These are phyloP conservation scores for Xanthoceras sorbifolium DNA, from an alignment of 345 rosid genomes.

Conservation along the genomic window DNA sequence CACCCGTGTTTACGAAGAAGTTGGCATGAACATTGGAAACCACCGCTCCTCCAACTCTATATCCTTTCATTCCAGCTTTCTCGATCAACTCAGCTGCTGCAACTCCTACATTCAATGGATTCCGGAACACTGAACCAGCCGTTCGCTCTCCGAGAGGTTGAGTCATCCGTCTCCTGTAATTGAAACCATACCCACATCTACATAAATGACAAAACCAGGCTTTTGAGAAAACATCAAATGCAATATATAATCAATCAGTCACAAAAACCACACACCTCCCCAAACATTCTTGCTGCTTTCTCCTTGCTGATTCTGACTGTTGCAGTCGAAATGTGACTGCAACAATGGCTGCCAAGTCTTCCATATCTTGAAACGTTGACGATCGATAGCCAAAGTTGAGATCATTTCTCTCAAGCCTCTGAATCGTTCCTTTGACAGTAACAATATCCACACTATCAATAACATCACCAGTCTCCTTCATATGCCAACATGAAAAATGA, in stretches of 20 bases:
- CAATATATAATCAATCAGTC: not conserved
- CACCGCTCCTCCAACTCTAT: constrained; percentile 38
- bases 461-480: constrained; percentile 33
- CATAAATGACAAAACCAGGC: not conserved
- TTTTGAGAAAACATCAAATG: not conserved
- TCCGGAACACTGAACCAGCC: constrained; percentile 34
- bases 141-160: constrained; percentile 31
- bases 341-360: constrained; percentile 35
- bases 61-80: constrained; percentile 35
- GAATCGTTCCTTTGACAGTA: constrained; percentile 22
- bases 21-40: constrained; percentile 38
- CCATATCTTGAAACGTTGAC: constrained; percentile 33
- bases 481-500: not conserved
- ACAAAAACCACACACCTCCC: constrained; percentile 11
- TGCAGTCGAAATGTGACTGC: constrained; percentile 33
- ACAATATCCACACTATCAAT: constrained; percentile 30
- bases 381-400: constrained; percentile 35
- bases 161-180: constrained; percentile 25
- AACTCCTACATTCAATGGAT: constrained; percentile 23
- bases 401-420: constrained; percentile 22
- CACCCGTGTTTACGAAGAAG: constrained; percentile 29
- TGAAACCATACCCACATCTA: not conserved
- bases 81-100: constrained; percentile 38
- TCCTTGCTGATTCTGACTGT: constrained; percentile 26
- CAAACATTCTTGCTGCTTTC: constrained; percentile 24